These are phyloP conservation scores for Flaveria bidentis DNA, from an alignment of 129 eudicot species.

Conservation along the genomic window DNA sequence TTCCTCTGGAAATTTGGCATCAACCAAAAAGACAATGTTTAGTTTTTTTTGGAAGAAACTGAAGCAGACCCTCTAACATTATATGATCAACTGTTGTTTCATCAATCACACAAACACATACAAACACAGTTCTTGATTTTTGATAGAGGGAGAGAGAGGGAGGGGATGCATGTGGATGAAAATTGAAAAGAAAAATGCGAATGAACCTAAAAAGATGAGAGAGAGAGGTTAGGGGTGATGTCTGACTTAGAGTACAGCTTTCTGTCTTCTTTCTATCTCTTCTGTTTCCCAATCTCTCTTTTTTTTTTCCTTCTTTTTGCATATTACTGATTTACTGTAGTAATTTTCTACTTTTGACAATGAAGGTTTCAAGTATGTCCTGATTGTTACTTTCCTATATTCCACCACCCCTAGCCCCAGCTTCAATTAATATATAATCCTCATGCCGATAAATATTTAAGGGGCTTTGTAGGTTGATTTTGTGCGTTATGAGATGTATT, in stretches of 20 bases:
- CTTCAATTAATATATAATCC: too few relatives aligned
- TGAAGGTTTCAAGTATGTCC: slow-evolving; percentile 17
- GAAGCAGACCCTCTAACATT: slow-evolving; percentile 20
- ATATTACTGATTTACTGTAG: slow-evolving; percentile 31
- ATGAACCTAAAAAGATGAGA: slow-evolving; percentile 24
- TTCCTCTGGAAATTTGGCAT: slow-evolving; percentile 52
- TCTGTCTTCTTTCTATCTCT: slow-evolving; percentile 64
- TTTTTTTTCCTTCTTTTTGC: slow-evolving; percentile 18
- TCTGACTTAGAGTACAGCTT: slow-evolving; percentile 31
- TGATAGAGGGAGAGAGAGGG: slow-evolving; percentile 22
- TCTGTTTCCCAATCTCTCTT: slow-evolving; percentile 50
- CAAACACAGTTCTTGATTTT: slow-evolving; percentile 25
- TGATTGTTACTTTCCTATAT: background rate
- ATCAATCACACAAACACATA: slow-evolving; percentile 9
- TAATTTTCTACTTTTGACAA: slow-evolving; percentile 36
- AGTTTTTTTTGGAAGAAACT: slow-evolving; percentile 31
- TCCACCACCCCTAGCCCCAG: too few relatives aligned
- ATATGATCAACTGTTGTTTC: slow-evolving; percentile 13
- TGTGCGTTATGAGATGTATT: too few relatives aligned
- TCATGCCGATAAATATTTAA: too few relatives aligned
- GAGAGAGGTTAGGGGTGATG: slow-evolving; percentile 33
- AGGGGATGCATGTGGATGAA: slow-evolving; percentile 41
- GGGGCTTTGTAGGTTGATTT: too few relatives aligned
- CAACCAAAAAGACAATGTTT: slow-evolving; percentile 68
- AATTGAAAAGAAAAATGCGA: slow-evolving; percentile 25